These are phyloP conservation scores for Chamaecyparis obtusa DNA, from an alignment of 75 land plant species.

Conservation along the genomic window DNA sequence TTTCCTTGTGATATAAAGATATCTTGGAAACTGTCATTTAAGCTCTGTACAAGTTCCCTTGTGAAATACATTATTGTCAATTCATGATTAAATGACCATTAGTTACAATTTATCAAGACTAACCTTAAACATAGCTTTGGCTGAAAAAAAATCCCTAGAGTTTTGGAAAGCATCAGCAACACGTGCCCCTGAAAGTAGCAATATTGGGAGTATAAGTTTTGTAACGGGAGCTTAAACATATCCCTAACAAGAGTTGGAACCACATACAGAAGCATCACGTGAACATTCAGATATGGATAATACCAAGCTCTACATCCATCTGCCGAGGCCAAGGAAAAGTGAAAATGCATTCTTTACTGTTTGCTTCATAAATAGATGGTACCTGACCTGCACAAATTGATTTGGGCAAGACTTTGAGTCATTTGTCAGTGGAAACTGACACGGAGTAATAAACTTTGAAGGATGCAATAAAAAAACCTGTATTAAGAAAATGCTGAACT, in stretches of 20 bases:
- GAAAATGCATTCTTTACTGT: slow-evolving; percentile 32
- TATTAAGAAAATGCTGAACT: slow-evolving; percentile 37
- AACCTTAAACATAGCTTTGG: slow-evolving; percentile 11
- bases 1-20: not conserved
- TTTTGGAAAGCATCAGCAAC: slow-evolving; percentile 40
- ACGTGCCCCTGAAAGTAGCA: slow-evolving; percentile 35
- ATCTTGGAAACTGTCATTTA: not conserved
- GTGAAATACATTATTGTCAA: not conserved
- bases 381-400: slow-evolving; percentile 33
- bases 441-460: not conserved
- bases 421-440: not conserved
- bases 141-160: slow-evolving; percentile 21
- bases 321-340: slow-evolving; percentile 37
- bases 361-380: slow-evolving; percentile 40
- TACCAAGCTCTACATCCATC: slow-evolving; percentile 41
- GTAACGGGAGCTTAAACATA: slow-evolving; percentile 3
- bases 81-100: not conserved
- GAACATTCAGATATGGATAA: not conserved
- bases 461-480: slow-evolving; percentile 26
- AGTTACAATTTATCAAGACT: not conserved
- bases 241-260: not conserved
- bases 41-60: slow-evolving; percentile 1
- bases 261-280: not conserved
- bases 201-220: not conserved
- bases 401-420: not conserved